Base-by-base conservation (phyloP, 2,329 filamentous ascomycete species). In the Colletotrichum tanaceti region DNA sequence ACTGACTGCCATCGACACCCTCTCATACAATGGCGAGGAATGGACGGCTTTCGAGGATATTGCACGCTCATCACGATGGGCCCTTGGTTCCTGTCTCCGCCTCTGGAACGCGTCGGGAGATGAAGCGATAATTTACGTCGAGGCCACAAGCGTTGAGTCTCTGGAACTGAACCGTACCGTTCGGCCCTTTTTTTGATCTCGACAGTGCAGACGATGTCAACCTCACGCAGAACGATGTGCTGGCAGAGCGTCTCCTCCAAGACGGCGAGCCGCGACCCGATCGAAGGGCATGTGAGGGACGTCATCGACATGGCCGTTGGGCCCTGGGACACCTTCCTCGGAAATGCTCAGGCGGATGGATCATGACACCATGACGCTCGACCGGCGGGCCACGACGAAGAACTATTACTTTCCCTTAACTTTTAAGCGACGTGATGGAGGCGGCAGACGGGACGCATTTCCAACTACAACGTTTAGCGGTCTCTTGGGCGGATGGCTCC, bases 261-360 rank as follows among this genome's bases (percentile, higher is more conserved):
- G 60, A 63, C 2, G 60, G 60, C 24, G 60, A 63, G 18, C 60
- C 60, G 60, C 24, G 60, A 63, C 13, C 60, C 60, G 7, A 41
- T 55, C 11, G 60, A 63, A 50, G 41, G 44, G 20, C 60, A 63
- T n/a, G 60, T 63, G 11, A 39, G 60, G 49, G 50, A 63, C 5
- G 38, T 63, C 28, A 18, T 55, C 28, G 28, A 47, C 2, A 16
- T 63, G 13, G 41, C 49, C n/a, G 55, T 35, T 24, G 16, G 54
- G 9, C 60, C 60, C 1, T 63, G 60, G 60, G 60, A 63, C 10
- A 46, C 52, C 4, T 63, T 44, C 14, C 60, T 63, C 14, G 60
- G 60, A 28, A 63, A 63, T 16, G 50, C 55, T 5, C 50, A 63
- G 24, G 60, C 60, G 1, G 55, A 63, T n/a, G n/a, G n/a, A n/a